phyloP scores from a whole-genome alignment of 2,329 filamentous ascomycete species.

The Sporothrix euskadiensis region DNA sequence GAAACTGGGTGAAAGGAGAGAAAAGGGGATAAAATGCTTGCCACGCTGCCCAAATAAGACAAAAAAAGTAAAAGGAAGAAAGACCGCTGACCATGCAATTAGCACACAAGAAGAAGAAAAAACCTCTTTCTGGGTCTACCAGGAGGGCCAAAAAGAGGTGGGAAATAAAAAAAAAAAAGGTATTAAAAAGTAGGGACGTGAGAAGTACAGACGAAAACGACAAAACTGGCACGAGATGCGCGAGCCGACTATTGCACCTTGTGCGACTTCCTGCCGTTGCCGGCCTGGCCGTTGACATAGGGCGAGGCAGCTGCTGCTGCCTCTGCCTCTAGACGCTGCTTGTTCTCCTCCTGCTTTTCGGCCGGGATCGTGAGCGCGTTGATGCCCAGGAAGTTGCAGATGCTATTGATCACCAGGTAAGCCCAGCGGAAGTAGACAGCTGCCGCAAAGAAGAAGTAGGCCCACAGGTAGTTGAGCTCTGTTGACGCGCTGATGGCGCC shows the following conservation, averaged over 20 bases:
- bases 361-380: slow-evolving; percentile 84
- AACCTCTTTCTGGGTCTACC: slow-evolving; percentile 12
- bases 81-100: slow-evolving; percentile 8
- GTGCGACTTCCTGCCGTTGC: slow-evolving; percentile 38
- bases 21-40: slow-evolving; percentile 10
- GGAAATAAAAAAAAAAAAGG: neutral
- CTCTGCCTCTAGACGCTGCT: slow-evolving; percentile 42
- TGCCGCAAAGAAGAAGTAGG: slow-evolving; percentile 78
- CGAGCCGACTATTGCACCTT: slow-evolving; percentile 26
- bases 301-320: slow-evolving; percentile 26
- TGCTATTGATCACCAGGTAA: slow-evolving; percentile 82
- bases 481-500: slow-evolving; percentile 59
- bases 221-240: neutral
- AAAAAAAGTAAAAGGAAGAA: neutral
- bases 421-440: slow-evolving; percentile 95
- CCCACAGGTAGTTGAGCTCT: slow-evolving; percentile 80
- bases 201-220: neutral
- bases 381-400: slow-evolving; percentile 90
- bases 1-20: neutral
- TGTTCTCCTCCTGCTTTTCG: slow-evolving; percentile 60
- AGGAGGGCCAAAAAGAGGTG: neutral
- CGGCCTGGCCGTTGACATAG: neutral
- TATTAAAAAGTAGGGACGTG: neutral
- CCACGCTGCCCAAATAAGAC: neutral
- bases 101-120: neutral